Conservation (phyloP, 768 basidiomycete genomes). For the Mycena crocata region DNA sequence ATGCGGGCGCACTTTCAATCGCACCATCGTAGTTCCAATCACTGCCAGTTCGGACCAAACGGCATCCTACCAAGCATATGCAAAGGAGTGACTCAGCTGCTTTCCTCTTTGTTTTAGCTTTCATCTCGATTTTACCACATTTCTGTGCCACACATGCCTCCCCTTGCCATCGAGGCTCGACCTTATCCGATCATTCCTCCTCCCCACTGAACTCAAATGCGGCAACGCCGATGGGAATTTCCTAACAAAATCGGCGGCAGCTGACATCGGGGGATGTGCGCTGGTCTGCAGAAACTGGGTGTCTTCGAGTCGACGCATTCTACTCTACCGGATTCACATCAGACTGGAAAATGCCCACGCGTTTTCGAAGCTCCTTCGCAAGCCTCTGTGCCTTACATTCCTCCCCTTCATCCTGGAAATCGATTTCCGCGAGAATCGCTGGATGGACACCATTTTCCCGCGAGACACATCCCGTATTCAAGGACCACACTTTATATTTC, state of each 20-base stretch:
- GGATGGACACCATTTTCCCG: conserved; percentile 9
- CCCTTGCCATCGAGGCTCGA: no score
- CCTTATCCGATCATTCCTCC: conserved; percentile 1
- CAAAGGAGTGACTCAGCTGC: no score
- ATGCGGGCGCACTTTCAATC: no score
- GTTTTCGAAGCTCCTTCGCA: not conserved
- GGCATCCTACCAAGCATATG: no score
- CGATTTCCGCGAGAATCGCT: not conserved
- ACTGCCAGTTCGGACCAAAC: no score
- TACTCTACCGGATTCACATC: conserved; percentile 3
- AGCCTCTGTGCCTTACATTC: conserved; percentile 1
- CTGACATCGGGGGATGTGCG: not conserved
- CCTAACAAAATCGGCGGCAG: not conserved
- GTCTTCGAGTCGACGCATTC: conserved; percentile 7
- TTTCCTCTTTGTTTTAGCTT: no score
- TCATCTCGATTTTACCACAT: no score
- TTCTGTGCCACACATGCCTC: no score
- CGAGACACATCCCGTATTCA: not conserved
- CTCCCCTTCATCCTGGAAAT: conserved; percentile 13
- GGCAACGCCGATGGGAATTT: not conserved
- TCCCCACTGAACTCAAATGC: not conserved
- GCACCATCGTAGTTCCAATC: no score
- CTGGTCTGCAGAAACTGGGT: conserved; percentile 11
- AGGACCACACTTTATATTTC: not conserved
- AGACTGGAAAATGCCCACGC: not conserved